Evolutionary conservation across 345 rosid species (phyloP).

Genomic region (Firmiana major): DNA sequence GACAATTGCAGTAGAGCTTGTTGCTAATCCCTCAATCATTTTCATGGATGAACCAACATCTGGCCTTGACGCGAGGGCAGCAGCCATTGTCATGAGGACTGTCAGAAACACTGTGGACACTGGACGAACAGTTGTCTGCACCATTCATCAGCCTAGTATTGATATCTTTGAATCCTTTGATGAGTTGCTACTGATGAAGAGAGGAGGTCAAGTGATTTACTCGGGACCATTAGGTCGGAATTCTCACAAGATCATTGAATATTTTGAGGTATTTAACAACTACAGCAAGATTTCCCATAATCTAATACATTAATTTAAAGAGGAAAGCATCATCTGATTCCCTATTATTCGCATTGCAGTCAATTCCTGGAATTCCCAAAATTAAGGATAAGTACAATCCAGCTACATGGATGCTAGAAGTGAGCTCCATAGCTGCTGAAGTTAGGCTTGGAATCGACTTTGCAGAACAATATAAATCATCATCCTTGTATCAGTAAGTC

Average conservation of each 20-base stretch:
- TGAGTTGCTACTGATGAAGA: slow-evolving; percentile 71
- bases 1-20: slow-evolving; percentile 81
- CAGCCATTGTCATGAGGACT: slow-evolving; percentile 89
- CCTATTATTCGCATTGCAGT: slow-evolving; percentile 26
- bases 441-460: slow-evolving; percentile 62
- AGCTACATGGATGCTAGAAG: slow-evolving; percentile 93
- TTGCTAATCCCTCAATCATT: slow-evolving; percentile 80
- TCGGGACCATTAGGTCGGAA: slow-evolving; percentile 64
- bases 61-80: slow-evolving; percentile 87
- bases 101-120: slow-evolving; percentile 92
- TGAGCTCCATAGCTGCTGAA: slow-evolving; percentile 75
- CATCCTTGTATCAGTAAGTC: slow-evolving; percentile 60
- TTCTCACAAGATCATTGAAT: slow-evolving; percentile 66
- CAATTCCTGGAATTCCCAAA: slow-evolving; percentile 53
- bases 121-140: slow-evolving; percentile 84
- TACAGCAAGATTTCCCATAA: not conserved
- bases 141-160: slow-evolving; percentile 83
- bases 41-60: slow-evolving; percentile 97
- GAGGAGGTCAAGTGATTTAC: slow-evolving; percentile 84
- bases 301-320: not conserved
- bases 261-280: slow-evolving; percentile 54
- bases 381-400: slow-evolving; percentile 76
- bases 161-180: slow-evolving; percentile 92
- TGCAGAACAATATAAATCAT: slow-evolving; percentile 57
- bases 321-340: slow-evolving; percentile 4